phyloP scores from a whole-genome alignment of 352 stramenopile species.

The Pythium apleroticum region DNA sequence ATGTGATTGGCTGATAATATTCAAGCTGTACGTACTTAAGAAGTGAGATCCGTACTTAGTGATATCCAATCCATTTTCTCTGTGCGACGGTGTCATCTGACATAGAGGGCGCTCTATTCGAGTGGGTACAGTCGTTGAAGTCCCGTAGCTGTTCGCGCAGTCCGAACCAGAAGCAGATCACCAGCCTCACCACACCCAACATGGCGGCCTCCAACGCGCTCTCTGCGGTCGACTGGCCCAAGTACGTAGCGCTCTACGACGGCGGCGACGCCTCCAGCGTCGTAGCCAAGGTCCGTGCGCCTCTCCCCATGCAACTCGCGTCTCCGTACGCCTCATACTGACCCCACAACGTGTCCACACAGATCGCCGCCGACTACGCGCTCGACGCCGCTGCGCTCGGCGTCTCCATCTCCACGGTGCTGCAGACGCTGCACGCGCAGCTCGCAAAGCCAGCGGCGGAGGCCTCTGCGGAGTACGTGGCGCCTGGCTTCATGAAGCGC shows the following conservation, averaged over 20 bases:
- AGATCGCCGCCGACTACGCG: conserved; percentile 21
- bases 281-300: conserved; percentile 16
- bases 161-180: background rate
- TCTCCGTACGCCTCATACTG: conserved; percentile 5
- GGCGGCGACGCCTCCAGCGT: conserved; percentile 17
- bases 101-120: conserved; percentile 1
- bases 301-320: conserved; percentile 4
- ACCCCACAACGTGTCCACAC: background rate
- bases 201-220: background rate
- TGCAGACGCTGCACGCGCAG: conserved; percentile 23
- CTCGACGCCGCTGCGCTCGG: conserved; percentile 10
- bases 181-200: background rate
- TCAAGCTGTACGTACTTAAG: background rate
- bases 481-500: conserved; percentile 44
- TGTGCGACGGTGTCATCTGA: background rate
- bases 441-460: conserved; percentile 10
- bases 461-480: conserved; percentile 40
- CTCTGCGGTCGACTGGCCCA: conserved; percentile 18
- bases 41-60: background rate
- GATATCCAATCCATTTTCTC: background rate
- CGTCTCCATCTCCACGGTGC: conserved; percentile 10
- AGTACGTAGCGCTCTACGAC: conserved; percentile 28
- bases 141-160: conserved; percentile 1
- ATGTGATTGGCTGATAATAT: background rate
- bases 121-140: conserved; percentile 7